Percentiles rank a stretch among this genome's conserved stretches.
Conservation (phyloP, 2,329 filamentous ascomycete genomes). For the Chalaropsis ovoidea region DNA sequence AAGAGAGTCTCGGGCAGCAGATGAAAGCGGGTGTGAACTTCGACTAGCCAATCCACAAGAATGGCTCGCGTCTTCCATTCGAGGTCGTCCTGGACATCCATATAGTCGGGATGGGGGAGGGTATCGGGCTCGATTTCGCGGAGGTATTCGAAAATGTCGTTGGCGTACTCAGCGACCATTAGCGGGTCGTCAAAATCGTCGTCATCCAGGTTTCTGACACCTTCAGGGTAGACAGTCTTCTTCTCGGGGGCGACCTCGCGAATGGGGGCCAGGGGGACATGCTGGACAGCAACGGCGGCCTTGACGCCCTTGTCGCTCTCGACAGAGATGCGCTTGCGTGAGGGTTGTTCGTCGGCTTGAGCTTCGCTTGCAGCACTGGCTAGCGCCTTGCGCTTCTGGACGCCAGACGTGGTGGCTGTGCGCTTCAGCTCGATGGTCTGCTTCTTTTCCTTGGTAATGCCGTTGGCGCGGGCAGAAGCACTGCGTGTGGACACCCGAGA, state of each 20-base stretch:
- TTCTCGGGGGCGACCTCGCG: conserved; percentile 29
- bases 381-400: conserved; percentile 59
- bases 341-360: conserved; percentile 39
- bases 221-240: conserved; percentile 27
- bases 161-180: conserved; percentile 96
- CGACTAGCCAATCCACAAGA: conserved; percentile 93
- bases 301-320: conserved; percentile 42
- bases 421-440: conserved; percentile 53
- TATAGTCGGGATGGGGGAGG: conserved; percentile 84
- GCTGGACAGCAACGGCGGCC: conserved; percentile 21
- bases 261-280: conserved; percentile 27
- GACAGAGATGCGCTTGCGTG: conserved; percentile 43
- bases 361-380: conserved; percentile 31
- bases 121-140: conserved; percentile 70
- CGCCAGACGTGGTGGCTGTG: conserved; percentile 60
- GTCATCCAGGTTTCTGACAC: conserved; percentile 60
- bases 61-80: conserved; percentile 99
- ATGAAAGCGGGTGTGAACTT: conserved; percentile 94
- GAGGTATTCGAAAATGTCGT: conserved; percentile 95
- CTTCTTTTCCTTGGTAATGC: conserved; percentile 64
- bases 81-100: conserved; percentile 84
- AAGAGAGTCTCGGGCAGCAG: conserved; percentile 93
- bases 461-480: conserved; percentile 51
- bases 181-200: conserved; percentile 89
- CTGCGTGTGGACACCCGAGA: conserved; percentile 57